phyloP scores from a whole-genome alignment of 2,329 filamentous ascomycete species.

The Aspergillus felis region DNA sequence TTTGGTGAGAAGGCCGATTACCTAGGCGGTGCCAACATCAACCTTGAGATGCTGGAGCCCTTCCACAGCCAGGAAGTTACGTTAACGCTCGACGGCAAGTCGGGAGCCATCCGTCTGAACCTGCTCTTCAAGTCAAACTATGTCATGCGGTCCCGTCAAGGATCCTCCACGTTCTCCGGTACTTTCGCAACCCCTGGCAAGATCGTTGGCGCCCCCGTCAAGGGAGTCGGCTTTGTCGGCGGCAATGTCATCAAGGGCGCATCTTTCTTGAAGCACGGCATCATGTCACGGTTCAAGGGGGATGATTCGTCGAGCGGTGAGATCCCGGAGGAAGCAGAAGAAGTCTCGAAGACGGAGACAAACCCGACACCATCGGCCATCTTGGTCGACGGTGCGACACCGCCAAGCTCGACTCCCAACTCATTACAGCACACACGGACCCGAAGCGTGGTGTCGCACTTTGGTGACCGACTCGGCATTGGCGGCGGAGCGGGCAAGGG shows the following conservation, averaged over 20 bases:
- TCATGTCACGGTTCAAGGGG: constrained; percentile 57
- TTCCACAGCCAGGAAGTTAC: constrained; percentile 75
- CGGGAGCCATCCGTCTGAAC: constrained; percentile 74
- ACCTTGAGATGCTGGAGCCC: constrained; percentile 75
- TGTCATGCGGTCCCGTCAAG: constrained; percentile 78
- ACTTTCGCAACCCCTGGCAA: constrained; percentile 84
- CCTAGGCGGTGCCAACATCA: constrained; percentile 72
- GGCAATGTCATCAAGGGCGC: constrained; percentile 84
- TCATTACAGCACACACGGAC: constrained; percentile 44
- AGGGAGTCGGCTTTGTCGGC: constrained; percentile 77
- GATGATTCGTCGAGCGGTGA: constrained; percentile 28
- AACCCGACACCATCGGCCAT: constrained; percentile 20
- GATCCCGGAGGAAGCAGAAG: constrained; percentile 19
- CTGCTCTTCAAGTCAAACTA: constrained; percentile 93
- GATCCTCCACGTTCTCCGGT: constrained; percentile 87
- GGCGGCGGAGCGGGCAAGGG: constrained; percentile 46
- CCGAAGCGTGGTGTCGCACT: constrained; percentile 48
- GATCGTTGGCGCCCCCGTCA: constrained; percentile 93
- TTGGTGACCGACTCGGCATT: constrained; percentile 50
- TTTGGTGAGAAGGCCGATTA: constrained; percentile 93
- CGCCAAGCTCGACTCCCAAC: constrained; percentile 15
- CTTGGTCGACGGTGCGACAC: constrained; percentile 25
- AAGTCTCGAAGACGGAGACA: constrained; percentile 13
- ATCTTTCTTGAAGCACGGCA: constrained; percentile 81
- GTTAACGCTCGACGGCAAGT: constrained; percentile 80